Base-by-base conservation (phyloP, 2,329 filamentous ascomycete genomes). In the Paradendryphiella salina region DNA sequence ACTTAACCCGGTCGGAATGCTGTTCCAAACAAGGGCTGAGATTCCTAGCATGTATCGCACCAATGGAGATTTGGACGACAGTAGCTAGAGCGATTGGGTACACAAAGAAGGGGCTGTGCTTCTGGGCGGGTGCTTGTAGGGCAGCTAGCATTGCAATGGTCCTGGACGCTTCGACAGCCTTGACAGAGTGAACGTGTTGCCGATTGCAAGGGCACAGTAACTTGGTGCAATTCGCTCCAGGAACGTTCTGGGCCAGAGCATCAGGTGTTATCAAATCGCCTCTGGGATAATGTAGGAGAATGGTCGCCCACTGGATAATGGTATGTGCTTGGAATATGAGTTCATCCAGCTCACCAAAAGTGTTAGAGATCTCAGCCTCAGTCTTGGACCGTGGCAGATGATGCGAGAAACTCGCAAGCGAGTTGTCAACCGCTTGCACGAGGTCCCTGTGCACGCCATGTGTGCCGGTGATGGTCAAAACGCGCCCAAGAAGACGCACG, bases 271-370 rank as follows among this genome's bases (percentile, higher is more conserved):
- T 23, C 14, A 62, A 23, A 34, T 62, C 52, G 14, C 59, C 50
- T 28, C 59, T 39, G 2, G 59, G 59, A 18, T 56, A 62, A 20
- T 62, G 59, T 14, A 62, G 31, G 11, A 62, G 50, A n/a, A 62
- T 60, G 2, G 46, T 58, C 32, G 37, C 43, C 45, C 57, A 59
- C 14, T 60, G 77, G 37, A 83, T 76, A 64, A 94, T 87, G 81
- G 91, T 90, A 54, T 88, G 85, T 1, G 88, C 89, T 69, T 94
- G 89, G 73, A 95, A 94, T 77, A 95, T 85, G 82, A 94, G 88
- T 73, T 94, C 88, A 67, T 96, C 90, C 4, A 90, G 36, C 28
- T 83, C 79, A 15, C 88, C 86, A 59, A 86, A 82, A 47, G 82
- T 81, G 51, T 82, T 81, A 44, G 92, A 74, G 17, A 88, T 79